Base-by-base conservation (phyloP, 1,284 basidiomycete genomes). In the Apiotrichum domesticum region DNA sequence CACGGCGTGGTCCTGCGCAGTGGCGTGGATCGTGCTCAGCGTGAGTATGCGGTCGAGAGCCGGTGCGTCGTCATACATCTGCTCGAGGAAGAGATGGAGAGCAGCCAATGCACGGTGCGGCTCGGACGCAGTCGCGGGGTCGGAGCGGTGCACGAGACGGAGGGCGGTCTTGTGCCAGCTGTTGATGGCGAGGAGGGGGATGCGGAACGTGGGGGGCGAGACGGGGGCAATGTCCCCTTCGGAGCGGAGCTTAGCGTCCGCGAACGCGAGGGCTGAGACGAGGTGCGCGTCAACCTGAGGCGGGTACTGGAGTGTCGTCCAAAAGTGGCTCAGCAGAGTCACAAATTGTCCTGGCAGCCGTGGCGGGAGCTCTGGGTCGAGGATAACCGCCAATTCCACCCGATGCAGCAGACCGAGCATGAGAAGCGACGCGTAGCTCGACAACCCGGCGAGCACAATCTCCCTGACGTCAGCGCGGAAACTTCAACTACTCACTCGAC, bases 71-170 rank as follows among this genome's bases (percentile, higher is more conserved):
- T 49, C 47, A 52, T 67, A 69, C 3, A 63, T 56, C 14, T 60
- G 57, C 6, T 56, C 37, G 8, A 73, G 63, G 45, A 70, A 69
- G 14, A 58, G 41, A 42, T 66, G 57, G 43, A 71, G 63, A 5
- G 58, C 55, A 2, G 58, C 45, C 29, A 71, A 58, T 0, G 55
- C 48, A 2, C 49, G 48, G 11, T 52, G 58, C 6, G 37, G 45
- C 34, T 37, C 39, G 6, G 5, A 34, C 34, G 6, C 37, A 32
- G 29, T 39, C 37, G 10, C 37, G 10, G 37, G 10, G 37, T 39
- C 8, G 10, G 8, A 39, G 37, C 14, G 8, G 37, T 39, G 37
- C 37, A 9, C 8, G 10, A 39, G 10, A 4, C 10, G 37, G 14
- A 14, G 8, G 4, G 43, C 49, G 10, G 37, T 29, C 6, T 34